A percentile compares a stretch with the other conserved stretches of the same genome.
Evolutionary conservation across 352 stramenopile genomes (phyloP).

Genomic region (Aphanomyces cochlioides): DNA sequence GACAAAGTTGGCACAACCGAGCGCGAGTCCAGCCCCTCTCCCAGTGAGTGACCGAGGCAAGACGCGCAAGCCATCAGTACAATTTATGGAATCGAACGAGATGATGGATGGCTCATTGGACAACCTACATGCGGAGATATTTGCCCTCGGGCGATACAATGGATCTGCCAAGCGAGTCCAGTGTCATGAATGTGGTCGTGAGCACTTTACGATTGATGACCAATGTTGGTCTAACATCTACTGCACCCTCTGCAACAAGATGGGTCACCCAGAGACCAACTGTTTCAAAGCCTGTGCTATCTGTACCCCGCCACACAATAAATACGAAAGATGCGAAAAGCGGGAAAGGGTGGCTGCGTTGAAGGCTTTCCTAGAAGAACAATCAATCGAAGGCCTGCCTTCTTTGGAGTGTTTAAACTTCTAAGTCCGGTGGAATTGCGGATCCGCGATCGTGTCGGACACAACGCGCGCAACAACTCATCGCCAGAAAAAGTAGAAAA

Average conservation of each 20-base stretch:
- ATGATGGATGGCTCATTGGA: too few species aligned
- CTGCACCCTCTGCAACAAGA: neutral
- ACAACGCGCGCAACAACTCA: neutral
- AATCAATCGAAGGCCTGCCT: neutral
- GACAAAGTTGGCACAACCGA: too few species aligned
- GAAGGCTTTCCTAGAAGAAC: neutral
- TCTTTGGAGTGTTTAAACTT: neutral
- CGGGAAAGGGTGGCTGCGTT: neutral
- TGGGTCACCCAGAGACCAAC: neutral
- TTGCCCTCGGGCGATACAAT: neutral
- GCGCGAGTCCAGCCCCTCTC: too few species aligned
- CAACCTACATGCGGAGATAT: neutral
- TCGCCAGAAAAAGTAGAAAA: neutral
- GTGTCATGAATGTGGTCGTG: neutral
- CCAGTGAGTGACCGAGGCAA: too few species aligned
- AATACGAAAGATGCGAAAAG: neutral
- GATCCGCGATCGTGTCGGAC: neutral
- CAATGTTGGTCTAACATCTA: neutral
- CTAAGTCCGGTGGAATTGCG: neutral
- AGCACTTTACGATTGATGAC: neutral
- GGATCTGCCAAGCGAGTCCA: neutral
- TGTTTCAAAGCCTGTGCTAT: conserved; percentile 2
- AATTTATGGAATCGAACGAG: too few species aligned
- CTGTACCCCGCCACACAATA: neutral
- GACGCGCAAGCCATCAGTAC: too few species aligned